phyloP scores from a whole-genome alignment of 768 basidiomycete genomes.

The Sistotremastrum niveocremeum region DNA sequence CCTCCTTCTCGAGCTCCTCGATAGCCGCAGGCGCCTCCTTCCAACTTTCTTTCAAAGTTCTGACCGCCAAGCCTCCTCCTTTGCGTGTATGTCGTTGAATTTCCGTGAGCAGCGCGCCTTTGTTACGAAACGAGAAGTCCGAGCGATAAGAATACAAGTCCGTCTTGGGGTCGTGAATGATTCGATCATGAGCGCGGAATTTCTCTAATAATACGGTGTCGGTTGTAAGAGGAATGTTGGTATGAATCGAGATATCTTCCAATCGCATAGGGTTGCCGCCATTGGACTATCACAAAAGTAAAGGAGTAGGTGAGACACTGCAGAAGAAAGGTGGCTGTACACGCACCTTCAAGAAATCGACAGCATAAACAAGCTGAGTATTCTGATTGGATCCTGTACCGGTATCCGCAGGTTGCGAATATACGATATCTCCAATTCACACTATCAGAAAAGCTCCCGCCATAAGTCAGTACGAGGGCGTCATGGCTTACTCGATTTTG shows the following conservation, averaged over 20 bases:
- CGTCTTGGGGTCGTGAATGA: slow-evolving; percentile 70
- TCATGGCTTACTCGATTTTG: slow-evolving; percentile 44
- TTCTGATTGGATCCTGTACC: slow-evolving; percentile 71
- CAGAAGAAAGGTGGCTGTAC: not conserved
- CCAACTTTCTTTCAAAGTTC: slow-evolving; percentile 83
- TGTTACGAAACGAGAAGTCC: slow-evolving; percentile 75
- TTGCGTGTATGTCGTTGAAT: slow-evolving; percentile 76
- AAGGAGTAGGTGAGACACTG: not conserved
- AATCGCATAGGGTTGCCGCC: slow-evolving; percentile 61
- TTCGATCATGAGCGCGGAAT: slow-evolving; percentile 69
- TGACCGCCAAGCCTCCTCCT: slow-evolving; percentile 75
- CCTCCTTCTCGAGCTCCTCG: slow-evolving; percentile 82
- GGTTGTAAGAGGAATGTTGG: slow-evolving; percentile 62
- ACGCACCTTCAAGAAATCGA: slow-evolving; percentile 65
- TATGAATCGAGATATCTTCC: slow-evolving; percentile 76
- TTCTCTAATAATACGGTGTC: slow-evolving; percentile 62
- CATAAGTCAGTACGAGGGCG: slow-evolving; percentile 1
- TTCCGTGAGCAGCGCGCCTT: slow-evolving; percentile 70
- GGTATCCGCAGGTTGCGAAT: slow-evolving; percentile 80
- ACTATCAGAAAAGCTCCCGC: slow-evolving; percentile 1
- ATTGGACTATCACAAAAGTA: slow-evolving; percentile 3
- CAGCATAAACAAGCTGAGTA: slow-evolving; percentile 77
- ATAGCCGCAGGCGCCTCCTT: slow-evolving; percentile 73
- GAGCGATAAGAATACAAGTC: slow-evolving; percentile 82
- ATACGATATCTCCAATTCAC: slow-evolving; percentile 46